Conservation (phyloP, 192 early-diverging fungal species). For the Gonapodya sp. region DNA sequence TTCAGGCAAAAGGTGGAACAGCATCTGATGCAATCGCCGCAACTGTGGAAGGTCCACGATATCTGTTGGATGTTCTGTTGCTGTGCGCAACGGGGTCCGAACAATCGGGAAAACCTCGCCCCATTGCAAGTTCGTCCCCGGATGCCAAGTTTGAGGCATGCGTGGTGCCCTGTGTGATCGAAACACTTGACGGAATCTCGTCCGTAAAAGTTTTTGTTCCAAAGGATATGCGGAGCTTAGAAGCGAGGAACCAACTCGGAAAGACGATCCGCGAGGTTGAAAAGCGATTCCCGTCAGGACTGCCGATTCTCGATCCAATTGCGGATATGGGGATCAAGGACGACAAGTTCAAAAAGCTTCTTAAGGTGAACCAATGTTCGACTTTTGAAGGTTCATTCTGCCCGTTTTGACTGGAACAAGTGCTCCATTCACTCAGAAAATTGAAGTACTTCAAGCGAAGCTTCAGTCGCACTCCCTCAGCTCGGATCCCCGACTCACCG, state of each 20-base stretch:
- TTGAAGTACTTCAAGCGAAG: slow-evolving; percentile 58
- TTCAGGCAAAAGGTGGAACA: slow-evolving; percentile 17
- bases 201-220: slow-evolving; percentile 65
- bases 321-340: slow-evolving; percentile 82
- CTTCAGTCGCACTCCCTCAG: slow-evolving; percentile 53
- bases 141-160: slow-evolving; percentile 50
- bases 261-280: slow-evolving; percentile 62
- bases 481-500: slow-evolving; percentile 37
- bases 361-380: slow-evolving; percentile 30
- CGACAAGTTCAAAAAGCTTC: slow-evolving; percentile 59
- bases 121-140: slow-evolving; percentile 39
- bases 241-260: slow-evolving; percentile 46
- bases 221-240: slow-evolving; percentile 51
- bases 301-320: slow-evolving; percentile 83
- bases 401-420: not conserved
- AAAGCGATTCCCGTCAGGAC: slow-evolving; percentile 57
- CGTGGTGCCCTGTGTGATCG: slow-evolving; percentile 69
- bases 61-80: slow-evolving; percentile 78
- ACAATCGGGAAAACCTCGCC: slow-evolving; percentile 33
- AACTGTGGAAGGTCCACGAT: slow-evolving; percentile 35
- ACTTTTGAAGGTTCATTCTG: too few species aligned
- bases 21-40: slow-evolving; percentile 19
- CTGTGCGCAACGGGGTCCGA: slow-evolving; percentile 61
- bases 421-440: slow-evolving; percentile 34
- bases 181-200: slow-evolving; percentile 61